These are phyloP conservation scores for Calcarisporium arbuscula DNA, from an alignment of 2,329 filamentous ascomycete genomes.

Conservation along the genomic window DNA sequence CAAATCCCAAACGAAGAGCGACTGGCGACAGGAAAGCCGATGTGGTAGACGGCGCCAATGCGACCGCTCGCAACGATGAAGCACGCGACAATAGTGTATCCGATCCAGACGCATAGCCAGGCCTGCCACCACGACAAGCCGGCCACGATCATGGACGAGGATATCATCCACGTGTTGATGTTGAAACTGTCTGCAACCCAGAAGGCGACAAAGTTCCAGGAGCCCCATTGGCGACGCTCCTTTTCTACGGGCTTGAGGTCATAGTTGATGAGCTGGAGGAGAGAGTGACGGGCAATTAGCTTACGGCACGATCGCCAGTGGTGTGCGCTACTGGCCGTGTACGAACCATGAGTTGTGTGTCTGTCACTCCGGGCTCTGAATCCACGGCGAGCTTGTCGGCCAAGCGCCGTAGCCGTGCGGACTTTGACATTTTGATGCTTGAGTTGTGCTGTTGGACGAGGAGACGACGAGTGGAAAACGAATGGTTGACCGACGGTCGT, in stretches of 20 bases:
- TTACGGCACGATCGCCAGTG: slow-evolving; percentile 3
- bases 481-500: too few relatives aligned
- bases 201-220: slow-evolving; percentile 84
- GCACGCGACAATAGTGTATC: slow-evolving; percentile 68
- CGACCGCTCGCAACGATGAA: slow-evolving; percentile 76
- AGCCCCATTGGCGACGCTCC: slow-evolving; percentile 72
- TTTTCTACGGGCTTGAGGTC: slow-evolving; percentile 78
- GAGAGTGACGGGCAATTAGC: slow-evolving; percentile 5
- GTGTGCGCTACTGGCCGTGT: not conserved
- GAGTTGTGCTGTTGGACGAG: too few relatives aligned
- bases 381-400: slow-evolving; percentile 60
- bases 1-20: slow-evolving; percentile 81
- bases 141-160: slow-evolving; percentile 69
- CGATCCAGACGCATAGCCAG: slow-evolving; percentile 82
- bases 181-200: slow-evolving; percentile 84
- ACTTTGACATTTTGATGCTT: too few relatives aligned
- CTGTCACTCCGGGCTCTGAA: slow-evolving; percentile 69
- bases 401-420: slow-evolving; percentile 36
- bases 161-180: slow-evolving; percentile 94
- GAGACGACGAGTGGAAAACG: too few relatives aligned
- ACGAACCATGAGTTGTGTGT: slow-evolving; percentile 69
- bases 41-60: slow-evolving; percentile 82
- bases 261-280: slow-evolving; percentile 63
- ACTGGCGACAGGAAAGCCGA: slow-evolving; percentile 77
- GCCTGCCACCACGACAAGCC: slow-evolving; percentile 90